Percentiles rank a stretch among this genome's conserved stretches.
These are phyloP conservation scores for Crepidotus variabilis DNA, from an alignment of 768 basidiomycete species.

Conservation along the genomic window DNA sequence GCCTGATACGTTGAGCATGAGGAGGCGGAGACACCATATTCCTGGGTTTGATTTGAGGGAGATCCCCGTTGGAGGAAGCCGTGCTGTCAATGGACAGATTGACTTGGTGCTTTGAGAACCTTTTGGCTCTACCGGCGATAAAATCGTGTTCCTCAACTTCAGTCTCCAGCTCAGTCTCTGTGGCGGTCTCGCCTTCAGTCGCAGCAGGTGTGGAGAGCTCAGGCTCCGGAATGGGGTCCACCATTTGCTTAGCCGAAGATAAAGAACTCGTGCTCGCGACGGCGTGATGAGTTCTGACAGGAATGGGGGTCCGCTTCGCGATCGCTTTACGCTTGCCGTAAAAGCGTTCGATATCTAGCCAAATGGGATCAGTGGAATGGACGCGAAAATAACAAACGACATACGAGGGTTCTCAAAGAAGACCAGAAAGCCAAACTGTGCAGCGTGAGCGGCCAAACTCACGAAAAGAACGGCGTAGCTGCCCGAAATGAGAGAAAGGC, in stretches of 20 bases:
- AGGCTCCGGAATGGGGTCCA: conserved; percentile 19
- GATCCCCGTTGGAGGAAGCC: conserved; percentile 21
- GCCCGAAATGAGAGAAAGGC: conserved; percentile 85
- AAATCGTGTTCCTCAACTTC: conserved; percentile 44
- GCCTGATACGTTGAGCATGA: conserved; percentile 18
- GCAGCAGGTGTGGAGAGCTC: conserved; percentile 53
- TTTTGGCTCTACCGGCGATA: conserved; percentile 10
- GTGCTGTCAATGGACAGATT: conserved; percentile 32
- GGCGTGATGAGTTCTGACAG: conserved; percentile 20
- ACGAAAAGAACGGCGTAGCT: conserved; percentile 90
- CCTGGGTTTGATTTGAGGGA: conserved; percentile 9
- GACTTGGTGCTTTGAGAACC: conserved; percentile 25
- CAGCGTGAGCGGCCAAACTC: conserved; percentile 90
- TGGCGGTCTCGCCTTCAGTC: conserved; percentile 72
- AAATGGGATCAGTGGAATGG: background rate
- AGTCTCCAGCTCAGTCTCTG: conserved; percentile 66
- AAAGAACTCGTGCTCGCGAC: conserved; percentile 18
- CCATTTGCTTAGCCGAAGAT: conserved; percentile 10
- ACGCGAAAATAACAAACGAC: conserved; percentile 24
- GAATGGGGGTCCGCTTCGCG: conserved; percentile 73
- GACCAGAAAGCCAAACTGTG: conserved; percentile 94
- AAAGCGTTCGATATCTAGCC: conserved; percentile 83
- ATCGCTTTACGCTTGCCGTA: conserved; percentile 93
- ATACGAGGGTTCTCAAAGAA: conserved; percentile 97
- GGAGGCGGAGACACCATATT: conserved; percentile 1